Evolutionary conservation across 2,329 filamentous ascomycete genomes (phyloP).

Genomic region (Beauveria sp.): DNA sequence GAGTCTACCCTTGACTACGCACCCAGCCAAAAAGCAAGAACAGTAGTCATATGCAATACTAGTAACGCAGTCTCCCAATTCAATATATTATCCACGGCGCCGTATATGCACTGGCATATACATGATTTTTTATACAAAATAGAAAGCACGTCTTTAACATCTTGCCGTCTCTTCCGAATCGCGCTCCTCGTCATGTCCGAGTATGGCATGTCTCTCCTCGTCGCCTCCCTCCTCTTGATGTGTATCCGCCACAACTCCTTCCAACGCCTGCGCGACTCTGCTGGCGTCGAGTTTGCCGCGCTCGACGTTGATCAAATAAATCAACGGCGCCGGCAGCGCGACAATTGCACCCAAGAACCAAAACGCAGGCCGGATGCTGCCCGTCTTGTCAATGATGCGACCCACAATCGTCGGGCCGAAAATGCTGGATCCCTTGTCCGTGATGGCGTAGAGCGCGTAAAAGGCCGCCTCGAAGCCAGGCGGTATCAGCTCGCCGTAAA

Average conservation of each 20-base stretch:
- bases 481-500: conserved; percentile 91
- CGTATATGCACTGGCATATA: not conserved
- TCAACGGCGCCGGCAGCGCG: conserved; percentile 72
- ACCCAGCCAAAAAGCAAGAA: conserved; percentile 10
- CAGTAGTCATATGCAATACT: not conserved
- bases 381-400: conserved; percentile 77
- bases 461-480: conserved; percentile 93
- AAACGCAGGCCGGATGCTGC: conserved; percentile 79
- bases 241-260: conserved; percentile 36
- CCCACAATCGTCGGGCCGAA: conserved; percentile 94
- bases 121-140: not conserved
- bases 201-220: conserved; percentile 22
- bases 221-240: conserved; percentile 15
- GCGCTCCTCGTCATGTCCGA: conserved; percentile 18
- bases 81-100: not conserved
- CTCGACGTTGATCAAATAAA: conserved; percentile 79
- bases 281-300: conserved; percentile 63
- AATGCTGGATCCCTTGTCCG: conserved; percentile 89
- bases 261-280: conserved; percentile 53
- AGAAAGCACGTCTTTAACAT: not conserved
- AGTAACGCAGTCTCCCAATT: not conserved
- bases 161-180: conserved; percentile 2
- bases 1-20: not conserved
- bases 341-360: conserved; percentile 86
- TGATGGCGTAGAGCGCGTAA: conserved; percentile 94